Evolutionary conservation across 108 stramenopile species (phyloP).

Genomic region (Conticribra weissflogii): DNA sequence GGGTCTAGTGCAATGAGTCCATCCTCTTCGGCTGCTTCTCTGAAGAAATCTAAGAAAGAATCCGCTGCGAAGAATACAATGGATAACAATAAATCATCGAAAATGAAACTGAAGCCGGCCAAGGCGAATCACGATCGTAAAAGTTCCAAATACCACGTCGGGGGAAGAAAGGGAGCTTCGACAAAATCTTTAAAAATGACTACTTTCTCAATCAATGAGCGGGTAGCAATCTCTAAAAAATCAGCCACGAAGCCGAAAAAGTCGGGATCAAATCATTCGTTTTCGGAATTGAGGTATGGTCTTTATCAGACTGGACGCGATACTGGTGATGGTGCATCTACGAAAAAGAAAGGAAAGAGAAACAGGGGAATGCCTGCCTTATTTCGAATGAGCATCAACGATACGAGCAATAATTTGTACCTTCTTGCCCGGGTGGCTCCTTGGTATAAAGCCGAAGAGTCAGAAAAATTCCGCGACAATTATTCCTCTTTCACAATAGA

Average conservation of each 20-base stretch:
- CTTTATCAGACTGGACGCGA: not conserved
- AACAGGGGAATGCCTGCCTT: conserved; percentile 1
- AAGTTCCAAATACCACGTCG: not conserved
- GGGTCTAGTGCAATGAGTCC: not conserved
- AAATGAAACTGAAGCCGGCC: not conserved
- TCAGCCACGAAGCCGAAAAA: not conserved
- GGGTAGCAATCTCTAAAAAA: conserved; percentile 5
- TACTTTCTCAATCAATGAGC: conserved; percentile 19
- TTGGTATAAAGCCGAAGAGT: conserved; percentile 16
- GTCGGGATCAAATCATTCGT: too few relatives aligned
- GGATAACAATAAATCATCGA: not conserved
- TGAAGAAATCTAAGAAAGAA: conserved; percentile 6
- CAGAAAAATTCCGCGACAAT: conserved; percentile 18
- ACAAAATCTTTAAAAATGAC: conserved; percentile 4
- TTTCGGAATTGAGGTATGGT: not conserved
- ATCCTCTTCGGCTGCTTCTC: not conserved
- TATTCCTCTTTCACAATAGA: not conserved
- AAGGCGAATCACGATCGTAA: conserved; percentile 8
- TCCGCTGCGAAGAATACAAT: conserved; percentile 13
- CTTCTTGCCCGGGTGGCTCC: conserved; percentile 19
- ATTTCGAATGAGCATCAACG: conserved; percentile 36
- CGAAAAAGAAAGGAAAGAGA: conserved; percentile 3
- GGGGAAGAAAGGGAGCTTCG: not conserved
- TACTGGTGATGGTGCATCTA: not conserved
- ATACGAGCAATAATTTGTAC: conserved; percentile 13